Conservation (phyloP, 2,329 filamentous ascomycete species). For the Metarhizium brunneum region DNA sequence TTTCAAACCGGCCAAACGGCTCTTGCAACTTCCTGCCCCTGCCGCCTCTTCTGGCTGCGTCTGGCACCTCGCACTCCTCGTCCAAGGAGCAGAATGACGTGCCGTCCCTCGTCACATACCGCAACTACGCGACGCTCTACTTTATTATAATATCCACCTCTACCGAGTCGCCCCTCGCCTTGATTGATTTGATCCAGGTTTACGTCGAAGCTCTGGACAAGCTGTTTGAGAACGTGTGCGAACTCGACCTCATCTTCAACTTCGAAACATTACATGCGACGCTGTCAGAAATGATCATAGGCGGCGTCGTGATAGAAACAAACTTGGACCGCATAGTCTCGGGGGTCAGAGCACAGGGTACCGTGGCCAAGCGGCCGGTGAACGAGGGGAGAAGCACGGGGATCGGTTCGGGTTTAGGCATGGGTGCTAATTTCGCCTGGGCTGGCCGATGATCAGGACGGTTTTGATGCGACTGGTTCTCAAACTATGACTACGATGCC, state of each 20-base stretch:
- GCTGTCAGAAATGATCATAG: slow-evolving; percentile 88
- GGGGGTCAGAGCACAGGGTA: slow-evolving; percentile 69
- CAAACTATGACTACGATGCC: background rate
- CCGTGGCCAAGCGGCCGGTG: slow-evolving; percentile 68
- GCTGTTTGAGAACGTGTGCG: slow-evolving; percentile 97
- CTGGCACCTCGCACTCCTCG: slow-evolving; percentile 53
- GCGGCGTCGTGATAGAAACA: slow-evolving; percentile 90
- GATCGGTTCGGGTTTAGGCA: slow-evolving; percentile 41
- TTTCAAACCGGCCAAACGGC: slow-evolving; percentile 81
- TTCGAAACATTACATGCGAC: slow-evolving; percentile 94
- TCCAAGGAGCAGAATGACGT: slow-evolving; percentile 73
- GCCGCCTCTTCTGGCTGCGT: slow-evolving; percentile 53
- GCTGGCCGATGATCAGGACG: slow-evolving; percentile 20
- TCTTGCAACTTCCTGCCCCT: slow-evolving; percentile 95
- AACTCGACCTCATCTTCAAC: slow-evolving; percentile 97
- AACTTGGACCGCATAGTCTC: slow-evolving; percentile 80
- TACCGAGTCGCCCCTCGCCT: slow-evolving; percentile 87
- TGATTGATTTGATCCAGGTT: slow-evolving; percentile 95
- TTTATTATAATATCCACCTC: slow-evolving; percentile 98
- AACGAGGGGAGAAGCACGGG: slow-evolving; percentile 51
- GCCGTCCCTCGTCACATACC: slow-evolving; percentile 92
- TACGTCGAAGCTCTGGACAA: slow-evolving; percentile 94
- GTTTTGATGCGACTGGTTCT: background rate
- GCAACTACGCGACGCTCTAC: slow-evolving; percentile 95
- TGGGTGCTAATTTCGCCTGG: slow-evolving; percentile 53